Base-by-base conservation (phyloP, 768 basidiomycete genomes). In the Xanthoconium stramineum region DNA sequence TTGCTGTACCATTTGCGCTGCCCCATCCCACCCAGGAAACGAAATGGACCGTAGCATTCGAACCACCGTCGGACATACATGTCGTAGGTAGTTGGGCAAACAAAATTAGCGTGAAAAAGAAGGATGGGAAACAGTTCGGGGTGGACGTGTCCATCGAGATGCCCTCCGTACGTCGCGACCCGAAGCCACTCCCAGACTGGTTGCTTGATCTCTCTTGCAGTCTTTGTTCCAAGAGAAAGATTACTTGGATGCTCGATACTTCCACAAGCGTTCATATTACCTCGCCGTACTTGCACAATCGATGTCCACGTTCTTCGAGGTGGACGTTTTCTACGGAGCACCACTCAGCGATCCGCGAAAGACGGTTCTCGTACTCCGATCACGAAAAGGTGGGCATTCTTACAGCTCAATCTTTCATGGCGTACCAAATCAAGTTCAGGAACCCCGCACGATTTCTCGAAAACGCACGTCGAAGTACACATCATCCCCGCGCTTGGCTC, bases 181-280 rank as follows among this genome's bases (percentile, higher is more conserved):
- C 10, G 13, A 9, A 17, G 32, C 47, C 19, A 20, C n/a, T 15
- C 50, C 15, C 52, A 9, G 11, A 15, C 19, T 14, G 8, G 32
- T 47, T 52, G 11, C 46, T 50, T 49, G 56, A 54, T 50, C 52
- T 47, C 14, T 15, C 33, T 19, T 35, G 6, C 53, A 90, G 89
- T 69, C 62, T 46, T 75, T 97, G n/a, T 95, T 98, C 65, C 92
- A 96, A 75, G 92, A 95, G 65, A 99, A 98, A 68, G 95, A 98
- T 67, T 91, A 93, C 61, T 76, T 94, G 55, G 88, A 94, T 66
- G 82, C 85, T 9, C 83, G 97, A 12, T 94, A 89, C 69, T 95
- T 96, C 68, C 89, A 95, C 68, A 98, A 98, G 68, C 80, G 91
- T 38, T 86, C 92, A 0, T 94, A 89, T 68, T 99, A 92, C 72